Conservation (phyloP, 1,284 basidiomycete species). For the Mycena sp. region DNA sequence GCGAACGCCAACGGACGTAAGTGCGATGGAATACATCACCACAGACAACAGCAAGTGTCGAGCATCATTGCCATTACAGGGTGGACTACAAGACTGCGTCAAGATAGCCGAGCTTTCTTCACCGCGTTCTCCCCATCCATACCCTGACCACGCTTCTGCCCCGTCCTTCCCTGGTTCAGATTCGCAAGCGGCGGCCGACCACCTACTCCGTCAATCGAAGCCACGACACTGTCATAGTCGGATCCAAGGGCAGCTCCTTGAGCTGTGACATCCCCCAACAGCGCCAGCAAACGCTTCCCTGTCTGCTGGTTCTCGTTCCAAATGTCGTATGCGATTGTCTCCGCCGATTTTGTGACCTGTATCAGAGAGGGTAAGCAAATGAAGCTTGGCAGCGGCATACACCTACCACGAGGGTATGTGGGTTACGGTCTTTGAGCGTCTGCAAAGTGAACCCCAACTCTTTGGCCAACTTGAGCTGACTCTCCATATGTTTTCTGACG, state of each 20-base stretch:
- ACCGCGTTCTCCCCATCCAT: neutral
- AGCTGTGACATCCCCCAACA: neutral
- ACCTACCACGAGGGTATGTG: conserved; percentile 6
- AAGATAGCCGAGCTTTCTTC: too few species aligned
- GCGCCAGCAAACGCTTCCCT: neutral
- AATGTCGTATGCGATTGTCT: neutral
- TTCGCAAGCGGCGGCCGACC: neutral
- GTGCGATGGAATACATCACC: too few species aligned
- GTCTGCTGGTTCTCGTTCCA: neutral
- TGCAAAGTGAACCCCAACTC: neutral
- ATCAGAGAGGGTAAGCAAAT: neutral
- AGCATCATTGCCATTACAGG: too few species aligned
- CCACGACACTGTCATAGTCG: neutral
- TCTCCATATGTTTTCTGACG: neutral
- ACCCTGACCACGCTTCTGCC: neutral
- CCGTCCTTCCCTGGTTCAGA: neutral
- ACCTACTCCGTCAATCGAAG: neutral
- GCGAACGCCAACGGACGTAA: too few species aligned
- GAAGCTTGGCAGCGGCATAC: neutral
- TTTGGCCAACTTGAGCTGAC: neutral
- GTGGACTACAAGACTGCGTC: too few species aligned
- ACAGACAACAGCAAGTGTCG: too few species aligned
- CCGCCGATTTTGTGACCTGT: conserved; percentile 2
- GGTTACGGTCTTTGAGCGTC: neutral
- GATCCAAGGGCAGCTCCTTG: neutral